phyloP scores from a whole-genome alignment of 179 eudicot genomes.

The Carnegiea gigantea region DNA sequence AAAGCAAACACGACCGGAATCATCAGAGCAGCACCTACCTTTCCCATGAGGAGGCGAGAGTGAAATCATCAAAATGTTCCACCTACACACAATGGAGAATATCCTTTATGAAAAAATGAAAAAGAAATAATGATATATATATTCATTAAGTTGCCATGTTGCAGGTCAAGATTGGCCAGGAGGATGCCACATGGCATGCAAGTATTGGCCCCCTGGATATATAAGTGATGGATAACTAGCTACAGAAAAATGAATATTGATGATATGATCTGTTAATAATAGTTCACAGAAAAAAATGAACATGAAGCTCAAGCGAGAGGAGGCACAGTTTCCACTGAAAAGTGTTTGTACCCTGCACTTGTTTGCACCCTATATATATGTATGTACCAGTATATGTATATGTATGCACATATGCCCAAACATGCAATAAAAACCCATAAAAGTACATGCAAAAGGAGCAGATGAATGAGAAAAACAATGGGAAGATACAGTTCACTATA shows the following conservation, averaged over 20 bases:
- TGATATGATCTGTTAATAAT: neutral
- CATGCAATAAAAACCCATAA: neutral
- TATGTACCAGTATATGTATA: too few species aligned
- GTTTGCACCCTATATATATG: neutral
- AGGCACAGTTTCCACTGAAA: neutral
- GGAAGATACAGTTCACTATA: neutral
- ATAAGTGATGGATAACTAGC: neutral
- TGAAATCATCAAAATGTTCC: constrained; percentile 94
- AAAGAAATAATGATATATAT: neutral
- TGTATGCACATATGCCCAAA: neutral
- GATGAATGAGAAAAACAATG: neutral
- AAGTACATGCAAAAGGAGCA: neutral
- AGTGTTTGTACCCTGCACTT: neutral
- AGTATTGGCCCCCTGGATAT: neutral
- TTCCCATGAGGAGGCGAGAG: constrained; percentile 99
- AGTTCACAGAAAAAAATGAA: neutral
- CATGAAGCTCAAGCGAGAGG: neutral
- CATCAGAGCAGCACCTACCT: constrained; percentile 46
- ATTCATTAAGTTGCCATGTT: neutral
- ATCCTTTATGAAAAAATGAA: too few species aligned
- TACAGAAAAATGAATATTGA: neutral
- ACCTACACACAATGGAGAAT: constrained; percentile 42
- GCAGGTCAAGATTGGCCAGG: neutral
- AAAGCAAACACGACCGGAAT: neutral
- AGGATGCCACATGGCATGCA: neutral